A percentile compares a stretch with the other conserved stretches of the same genome.
Evolutionary conservation across 1,139 yeast genomes (phyloP).

Genomic region (Suhomyces wounanorum): DNA sequence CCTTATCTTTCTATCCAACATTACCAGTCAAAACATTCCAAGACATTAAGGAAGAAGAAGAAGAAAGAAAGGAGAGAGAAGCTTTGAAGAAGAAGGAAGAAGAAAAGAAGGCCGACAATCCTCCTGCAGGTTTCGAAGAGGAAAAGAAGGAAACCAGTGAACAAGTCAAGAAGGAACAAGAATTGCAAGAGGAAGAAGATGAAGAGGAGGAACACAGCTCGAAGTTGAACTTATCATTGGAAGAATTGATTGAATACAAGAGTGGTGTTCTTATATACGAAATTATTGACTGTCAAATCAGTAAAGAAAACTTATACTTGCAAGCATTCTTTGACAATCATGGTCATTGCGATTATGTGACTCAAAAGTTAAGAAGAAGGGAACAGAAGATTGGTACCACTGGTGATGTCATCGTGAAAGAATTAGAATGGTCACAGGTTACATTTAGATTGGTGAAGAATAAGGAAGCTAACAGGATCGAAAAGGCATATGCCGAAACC

Average conservation of each 20-base stretch:
- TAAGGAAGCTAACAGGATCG: constrained; percentile 53
- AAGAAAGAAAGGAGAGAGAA: constrained; percentile 33
- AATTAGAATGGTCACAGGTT: constrained; percentile 71
- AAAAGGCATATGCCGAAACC: constrained; percentile 62
- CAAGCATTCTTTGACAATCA: constrained; percentile 77
- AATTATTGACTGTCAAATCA: constrained; percentile 57
- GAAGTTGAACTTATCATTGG: constrained; percentile 61
- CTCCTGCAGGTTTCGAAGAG: constrained; percentile 19
- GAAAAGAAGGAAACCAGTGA: constrained; percentile 27
- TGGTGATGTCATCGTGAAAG: constrained; percentile 75
- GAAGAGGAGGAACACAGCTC: constrained; percentile 29
- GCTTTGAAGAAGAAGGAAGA: constrained; percentile 25
- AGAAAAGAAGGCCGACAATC: constrained; percentile 18
- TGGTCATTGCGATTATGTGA: constrained; percentile 60
- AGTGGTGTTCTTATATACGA: constrained; percentile 79
- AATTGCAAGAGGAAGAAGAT: constrained; percentile 34
- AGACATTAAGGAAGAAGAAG: constrained; percentile 61
- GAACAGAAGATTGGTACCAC: constrained; percentile 53
- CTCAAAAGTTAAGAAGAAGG: constrained; percentile 48
- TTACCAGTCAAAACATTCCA: constrained; percentile 75
- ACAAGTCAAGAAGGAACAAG: constrained; percentile 24
- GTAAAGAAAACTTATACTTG: constrained; percentile 57
- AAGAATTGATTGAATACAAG: constrained; percentile 60
- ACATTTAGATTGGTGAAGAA: constrained; percentile 62
- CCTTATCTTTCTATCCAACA: constrained; percentile 79